Base-by-base conservation (phyloP, 805 yeast species). In the Lachancea cidri region DNA sequence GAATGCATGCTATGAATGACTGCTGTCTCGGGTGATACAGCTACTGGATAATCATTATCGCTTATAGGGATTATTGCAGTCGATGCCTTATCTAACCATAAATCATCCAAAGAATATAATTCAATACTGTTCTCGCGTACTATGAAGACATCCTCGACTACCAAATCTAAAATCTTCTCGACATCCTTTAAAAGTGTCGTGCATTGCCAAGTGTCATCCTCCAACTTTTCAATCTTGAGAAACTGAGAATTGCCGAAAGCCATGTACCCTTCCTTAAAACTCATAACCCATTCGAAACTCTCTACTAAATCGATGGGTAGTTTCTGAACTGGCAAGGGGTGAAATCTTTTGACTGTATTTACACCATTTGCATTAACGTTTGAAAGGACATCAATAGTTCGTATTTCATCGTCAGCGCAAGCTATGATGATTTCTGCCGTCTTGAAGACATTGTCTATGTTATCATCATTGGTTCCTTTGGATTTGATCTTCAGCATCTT, bases 381-480 rank as follows among this genome's bases (percentile, higher is more conserved):
- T 8, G 64, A 55, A n/a, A 62, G 43, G 0, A 57, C 52, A 40
- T 61, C 66, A 35, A 62, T 52, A 3, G 52, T 45, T 3, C 47
- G 33, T 2, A 58, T 41, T 4, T 36, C 39, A 6, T 41, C 45
- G 17, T 54, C 45, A 1, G 39, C 14, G 11, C 19, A 17, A 4
- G 50, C 42, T 5, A 62, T 22, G 9, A 59, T 43, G 9, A 63
- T 32, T 38, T 63, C 67, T 1, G 55, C 64, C 3, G 65, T 55
- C 27, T 54, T 60, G 39, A 44, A 51, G 34, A 54, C 42, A 13
- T 38, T 44, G 18, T 58, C 58, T 1, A 38, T 41, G 5, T 45
- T 14, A 3, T 33, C 37, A 2, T 39, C 41, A 8, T 46, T 42
- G 5, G 33, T 35, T 4, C 46, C 53, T 24, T 49, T 44, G 7